phyloP scores from a whole-genome alignment of 768 basidiomycete genomes.

The Coprinopsis strossmayeri region DNA sequence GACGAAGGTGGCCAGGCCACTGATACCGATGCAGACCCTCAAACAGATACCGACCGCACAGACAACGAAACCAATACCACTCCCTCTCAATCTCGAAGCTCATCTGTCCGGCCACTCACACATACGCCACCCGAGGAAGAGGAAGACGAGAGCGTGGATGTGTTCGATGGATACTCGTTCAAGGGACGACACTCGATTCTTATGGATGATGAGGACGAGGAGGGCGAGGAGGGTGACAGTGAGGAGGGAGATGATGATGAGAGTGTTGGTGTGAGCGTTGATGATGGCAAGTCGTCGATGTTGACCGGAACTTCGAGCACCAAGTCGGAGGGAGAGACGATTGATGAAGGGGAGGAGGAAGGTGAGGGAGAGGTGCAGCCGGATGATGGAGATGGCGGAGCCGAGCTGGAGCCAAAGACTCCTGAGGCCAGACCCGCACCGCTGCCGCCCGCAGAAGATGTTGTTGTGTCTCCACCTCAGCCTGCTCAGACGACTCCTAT shows the following conservation, averaged over 20 bases:
- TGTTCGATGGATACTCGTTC: constrained; percentile 94
- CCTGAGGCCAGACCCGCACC: constrained; percentile 56
- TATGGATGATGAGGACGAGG: constrained; percentile 65
- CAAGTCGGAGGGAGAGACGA: constrained; percentile 13
- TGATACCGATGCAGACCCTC: constrained; percentile 66
- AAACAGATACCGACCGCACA: constrained; percentile 64
- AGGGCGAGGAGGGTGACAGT: constrained; percentile 38
- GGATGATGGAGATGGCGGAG: constrained; percentile 29
- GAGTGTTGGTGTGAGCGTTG: constrained; percentile 22
- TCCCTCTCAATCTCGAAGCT: constrained; percentile 73
- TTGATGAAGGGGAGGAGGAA: constrained; percentile 10
- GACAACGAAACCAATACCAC: constrained; percentile 76
- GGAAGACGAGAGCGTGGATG: constrained; percentile 59
- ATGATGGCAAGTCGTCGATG: constrained; percentile 19
- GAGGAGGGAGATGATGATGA: constrained; percentile 39
- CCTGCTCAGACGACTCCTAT: not conserved
- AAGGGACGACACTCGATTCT: constrained; percentile 80
- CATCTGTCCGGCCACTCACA: constrained; percentile 45
- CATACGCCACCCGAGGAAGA: constrained; percentile 13
- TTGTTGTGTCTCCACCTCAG: not conserved
- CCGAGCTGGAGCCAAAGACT: constrained; percentile 59
- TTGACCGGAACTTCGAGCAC: constrained; percentile 8
- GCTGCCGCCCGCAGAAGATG: constrained; percentile 18
- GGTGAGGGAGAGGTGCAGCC: constrained; percentile 21
- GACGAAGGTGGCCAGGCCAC: constrained; percentile 48